These are phyloP conservation scores for Nigrospora osmanthi DNA, from an alignment of 2,329 filamentous ascomycete genomes.

Conservation along the genomic window DNA sequence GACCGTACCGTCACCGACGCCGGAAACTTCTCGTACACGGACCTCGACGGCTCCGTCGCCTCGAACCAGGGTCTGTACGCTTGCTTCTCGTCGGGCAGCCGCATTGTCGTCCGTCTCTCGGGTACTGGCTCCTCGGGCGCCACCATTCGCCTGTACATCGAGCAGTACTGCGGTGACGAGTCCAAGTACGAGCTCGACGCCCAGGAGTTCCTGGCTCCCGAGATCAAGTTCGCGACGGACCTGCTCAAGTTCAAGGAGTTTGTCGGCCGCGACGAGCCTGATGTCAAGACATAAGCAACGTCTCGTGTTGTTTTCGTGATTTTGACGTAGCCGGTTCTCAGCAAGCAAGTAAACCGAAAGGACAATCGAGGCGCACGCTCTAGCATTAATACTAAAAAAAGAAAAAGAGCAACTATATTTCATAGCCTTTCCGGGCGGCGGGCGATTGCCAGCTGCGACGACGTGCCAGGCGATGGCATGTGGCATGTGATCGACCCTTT, in stretches of 20 bases:
- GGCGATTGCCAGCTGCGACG: no score
- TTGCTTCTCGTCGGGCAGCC: slow-evolving; percentile 88
- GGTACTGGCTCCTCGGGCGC: slow-evolving; percentile 93
- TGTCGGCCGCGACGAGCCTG: slow-evolving; percentile 84
- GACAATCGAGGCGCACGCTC: no score
- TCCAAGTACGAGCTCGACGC: slow-evolving; percentile 74
- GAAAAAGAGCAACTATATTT: no score
- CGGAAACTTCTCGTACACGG: slow-evolving; percentile 96
- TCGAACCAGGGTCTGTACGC: slow-evolving; percentile 95
- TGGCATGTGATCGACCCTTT: no score
- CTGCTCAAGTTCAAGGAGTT: slow-evolving; percentile 91
- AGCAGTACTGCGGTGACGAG: slow-evolving; percentile 83
- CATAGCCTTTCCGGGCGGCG: no score
- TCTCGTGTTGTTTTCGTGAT: background rate
- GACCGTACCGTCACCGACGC: slow-evolving; percentile 78
- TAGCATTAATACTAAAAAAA: no score
- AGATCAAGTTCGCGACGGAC: slow-evolving; percentile 76
- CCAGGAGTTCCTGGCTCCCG: slow-evolving; percentile 88
- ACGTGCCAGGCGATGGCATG: no score
- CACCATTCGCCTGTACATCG: slow-evolving; percentile 93
- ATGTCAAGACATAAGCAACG: slow-evolving; percentile 79
- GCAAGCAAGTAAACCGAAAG: background rate
- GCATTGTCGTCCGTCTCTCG: slow-evolving; percentile 89
- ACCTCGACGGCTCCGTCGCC: slow-evolving; percentile 93
- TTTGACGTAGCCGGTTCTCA: background rate